Conservation (phyloP, 2,329 filamentous ascomycete species). For the Cercospora berteroae region DNA sequence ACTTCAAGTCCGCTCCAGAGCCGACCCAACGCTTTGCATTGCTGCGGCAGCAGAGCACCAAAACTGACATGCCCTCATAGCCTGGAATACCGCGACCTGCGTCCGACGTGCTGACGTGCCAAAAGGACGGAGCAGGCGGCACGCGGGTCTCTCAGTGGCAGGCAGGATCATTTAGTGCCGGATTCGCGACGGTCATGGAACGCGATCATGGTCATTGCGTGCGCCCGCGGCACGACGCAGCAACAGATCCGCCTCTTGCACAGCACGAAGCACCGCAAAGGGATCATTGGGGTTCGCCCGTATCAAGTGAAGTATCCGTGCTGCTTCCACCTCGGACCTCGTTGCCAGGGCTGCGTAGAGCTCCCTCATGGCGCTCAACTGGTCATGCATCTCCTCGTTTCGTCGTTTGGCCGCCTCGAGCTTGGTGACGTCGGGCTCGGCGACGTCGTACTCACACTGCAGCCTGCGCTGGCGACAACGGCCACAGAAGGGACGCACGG, state of each 20-base stretch:
- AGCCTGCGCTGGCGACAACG: constrained; percentile 9
- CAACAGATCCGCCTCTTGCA: constrained; percentile 13
- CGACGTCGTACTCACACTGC: constrained; percentile 11
- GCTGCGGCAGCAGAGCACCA: not conserved
- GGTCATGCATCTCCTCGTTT: constrained; percentile 7
- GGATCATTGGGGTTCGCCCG: constrained; percentile 8
- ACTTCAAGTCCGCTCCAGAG: not conserved
- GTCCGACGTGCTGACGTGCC: not conserved
- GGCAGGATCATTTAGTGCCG: not conserved
- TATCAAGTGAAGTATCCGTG: constrained; percentile 8
- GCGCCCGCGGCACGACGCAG: constrained; percentile 11
- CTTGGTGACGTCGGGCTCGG: constrained; percentile 8
- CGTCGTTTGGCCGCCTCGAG: constrained; percentile 8
- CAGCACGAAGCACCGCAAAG: constrained; percentile 10
- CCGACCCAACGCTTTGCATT: not conserved
- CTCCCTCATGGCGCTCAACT: constrained; percentile 9
- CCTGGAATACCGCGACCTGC: not conserved
- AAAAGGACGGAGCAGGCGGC: not conserved
- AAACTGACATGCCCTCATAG: not conserved
- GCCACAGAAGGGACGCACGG: constrained; percentile 4
- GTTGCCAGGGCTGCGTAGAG: constrained; percentile 5
- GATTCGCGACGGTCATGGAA: not conserved
- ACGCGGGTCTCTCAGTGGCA: not conserved
- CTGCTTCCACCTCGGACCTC: constrained; percentile 5
- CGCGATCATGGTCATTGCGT: not conserved